Conservation (phyloP, 495 filamentous ascomycete genomes). For the Pyronema omphalodes region DNA sequence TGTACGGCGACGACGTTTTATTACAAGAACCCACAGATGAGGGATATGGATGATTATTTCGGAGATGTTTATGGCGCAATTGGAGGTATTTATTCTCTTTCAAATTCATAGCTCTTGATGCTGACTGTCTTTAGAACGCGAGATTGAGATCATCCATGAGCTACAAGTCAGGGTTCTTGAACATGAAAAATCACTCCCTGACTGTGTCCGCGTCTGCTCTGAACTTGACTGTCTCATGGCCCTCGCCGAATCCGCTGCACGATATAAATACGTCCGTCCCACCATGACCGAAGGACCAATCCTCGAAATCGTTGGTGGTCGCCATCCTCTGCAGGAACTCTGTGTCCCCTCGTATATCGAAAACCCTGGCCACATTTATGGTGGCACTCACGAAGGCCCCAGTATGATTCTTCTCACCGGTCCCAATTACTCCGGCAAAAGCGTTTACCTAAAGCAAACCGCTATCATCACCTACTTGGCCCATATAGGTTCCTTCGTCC, state of each 20-base stretch:
- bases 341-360: conserved; percentile 71
- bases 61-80: conserved; percentile 77
- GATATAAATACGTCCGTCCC: conserved; percentile 54
- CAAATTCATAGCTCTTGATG: background rate
- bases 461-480: conserved; percentile 90
- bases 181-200: conserved; percentile 46
- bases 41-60: conserved; percentile 59
- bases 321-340: conserved; percentile 79
- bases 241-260: conserved; percentile 56
- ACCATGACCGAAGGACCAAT: conserved; percentile 52
- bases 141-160: conserved; percentile 75
- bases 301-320: conserved; percentile 60
- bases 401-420: conserved; percentile 77
- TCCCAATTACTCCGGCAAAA: conserved; percentile 93
- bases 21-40: conserved; percentile 77
- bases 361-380: conserved; percentile 54
- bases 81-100: conserved; percentile 36
- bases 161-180: conserved; percentile 54
- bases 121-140: conserved; percentile 44
- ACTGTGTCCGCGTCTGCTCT: conserved; percentile 58
- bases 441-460: conserved; percentile 86
- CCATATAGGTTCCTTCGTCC: conserved; percentile 83
- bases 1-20: conserved; percentile 52
- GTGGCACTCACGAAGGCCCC: conserved; percentile 36
- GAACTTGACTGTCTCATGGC: conserved; percentile 77